phyloP scores from a whole-genome alignment of 306 rosid genomes.

The Hippophae gyantsensis region DNA sequence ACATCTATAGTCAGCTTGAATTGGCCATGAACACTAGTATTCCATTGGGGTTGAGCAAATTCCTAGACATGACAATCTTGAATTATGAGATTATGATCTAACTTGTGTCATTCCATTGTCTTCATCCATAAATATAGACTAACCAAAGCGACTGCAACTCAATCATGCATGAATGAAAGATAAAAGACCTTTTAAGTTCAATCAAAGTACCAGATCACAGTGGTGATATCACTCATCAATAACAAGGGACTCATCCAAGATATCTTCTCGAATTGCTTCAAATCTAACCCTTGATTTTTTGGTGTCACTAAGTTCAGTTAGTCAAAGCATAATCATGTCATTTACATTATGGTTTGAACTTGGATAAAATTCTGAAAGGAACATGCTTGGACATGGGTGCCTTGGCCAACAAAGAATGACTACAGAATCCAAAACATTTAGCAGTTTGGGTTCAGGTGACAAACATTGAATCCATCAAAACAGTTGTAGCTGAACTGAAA shows the following conservation, averaged over 20 bases:
- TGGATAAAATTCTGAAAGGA: too few relatives aligned
- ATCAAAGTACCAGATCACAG: constrained; percentile 17
- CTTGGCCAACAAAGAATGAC: background rate
- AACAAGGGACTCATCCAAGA: constrained; percentile 20
- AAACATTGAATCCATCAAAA: background rate
- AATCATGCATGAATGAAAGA: constrained; percentile 17
- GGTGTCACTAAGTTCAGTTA: too few relatives aligned
- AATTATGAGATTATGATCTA: constrained; percentile 16
- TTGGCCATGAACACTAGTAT: constrained; percentile 7
- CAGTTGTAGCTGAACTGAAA: background rate
- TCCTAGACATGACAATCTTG: constrained; percentile 10
- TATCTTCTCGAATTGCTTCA: background rate
- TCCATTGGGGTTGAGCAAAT: constrained; percentile 10
- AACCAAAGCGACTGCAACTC: constrained; percentile 16
- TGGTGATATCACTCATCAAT: constrained; percentile 15
- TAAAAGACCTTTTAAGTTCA: constrained; percentile 6
- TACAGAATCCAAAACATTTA: background rate
- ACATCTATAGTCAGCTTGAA: constrained; percentile 21
- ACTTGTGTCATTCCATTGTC: constrained; percentile 19
- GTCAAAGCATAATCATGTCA: too few relatives aligned
- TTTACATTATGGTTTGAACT: too few relatives aligned
- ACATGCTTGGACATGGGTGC: too few relatives aligned
- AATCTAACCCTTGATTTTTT: too few relatives aligned
- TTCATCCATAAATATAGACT: constrained; percentile 15
- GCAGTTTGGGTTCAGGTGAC: background rate